Evolutionary conservation across 1,139 yeast genomes (phyloP).

Genomic region (Nakaseomyces nivariensis): DNA sequence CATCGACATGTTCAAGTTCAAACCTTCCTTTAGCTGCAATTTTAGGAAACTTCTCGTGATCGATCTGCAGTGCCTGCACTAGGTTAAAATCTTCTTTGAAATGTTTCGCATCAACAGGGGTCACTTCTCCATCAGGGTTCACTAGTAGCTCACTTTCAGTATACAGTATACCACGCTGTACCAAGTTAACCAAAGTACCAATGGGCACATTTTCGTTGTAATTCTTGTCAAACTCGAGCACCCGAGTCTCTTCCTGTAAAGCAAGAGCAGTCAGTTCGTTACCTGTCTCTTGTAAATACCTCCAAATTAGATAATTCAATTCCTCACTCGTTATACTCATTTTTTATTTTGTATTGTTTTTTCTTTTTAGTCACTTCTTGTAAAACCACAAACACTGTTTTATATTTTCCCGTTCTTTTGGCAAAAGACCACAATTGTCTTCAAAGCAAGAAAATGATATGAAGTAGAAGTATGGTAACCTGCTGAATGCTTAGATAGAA

Average conservation of each 20-base stretch:
- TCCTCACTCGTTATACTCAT: conserved; percentile 84
- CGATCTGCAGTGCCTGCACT: conserved; percentile 33
- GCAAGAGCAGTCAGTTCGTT: conserved; percentile 72
- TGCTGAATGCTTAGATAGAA: too few relatives aligned
- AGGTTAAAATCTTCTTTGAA: conserved; percentile 30
- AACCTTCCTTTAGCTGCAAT: conserved; percentile 28
- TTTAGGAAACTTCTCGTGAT: conserved; percentile 26
- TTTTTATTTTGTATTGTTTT: neutral
- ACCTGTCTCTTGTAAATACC: conserved; percentile 87
- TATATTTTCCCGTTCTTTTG: too few relatives aligned
- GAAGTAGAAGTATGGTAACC: too few relatives aligned
- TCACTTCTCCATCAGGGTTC: conserved; percentile 28
- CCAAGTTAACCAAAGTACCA: conserved; percentile 70
- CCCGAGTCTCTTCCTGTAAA: conserved; percentile 62
- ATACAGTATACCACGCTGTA: conserved; percentile 79
- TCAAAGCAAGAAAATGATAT: too few relatives aligned
- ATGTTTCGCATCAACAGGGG: conserved; percentile 16
- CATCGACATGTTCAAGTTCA: conserved; percentile 16
- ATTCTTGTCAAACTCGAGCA: conserved; percentile 46
- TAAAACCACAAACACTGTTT: neutral
- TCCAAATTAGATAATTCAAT: conserved; percentile 84
- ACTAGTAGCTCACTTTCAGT: conserved; percentile 45
- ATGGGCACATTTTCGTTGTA: conserved; percentile 45
- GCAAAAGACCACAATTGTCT: too few relatives aligned
- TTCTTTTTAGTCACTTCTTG: neutral